Percentiles rank a stretch among this genome's conserved stretches.
Evolutionary conservation across 345 rosid species (phyloP).

Genomic region (Tarenaya hassleriana): DNA sequence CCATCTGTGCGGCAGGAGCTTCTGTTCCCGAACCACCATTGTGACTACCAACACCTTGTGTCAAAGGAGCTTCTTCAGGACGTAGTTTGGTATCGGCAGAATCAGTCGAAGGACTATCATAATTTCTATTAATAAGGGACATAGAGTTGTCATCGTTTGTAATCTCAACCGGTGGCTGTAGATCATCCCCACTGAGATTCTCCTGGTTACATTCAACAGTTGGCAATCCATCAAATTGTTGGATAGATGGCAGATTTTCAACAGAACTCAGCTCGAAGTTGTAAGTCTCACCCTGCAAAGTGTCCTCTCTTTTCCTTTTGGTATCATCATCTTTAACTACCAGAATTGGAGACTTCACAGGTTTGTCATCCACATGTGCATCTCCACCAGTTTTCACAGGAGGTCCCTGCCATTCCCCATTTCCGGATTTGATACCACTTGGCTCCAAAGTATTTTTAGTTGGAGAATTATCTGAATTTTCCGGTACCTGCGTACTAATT

Average conservation of each 20-base stretch:
- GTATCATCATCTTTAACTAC: too few relatives aligned
- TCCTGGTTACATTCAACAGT: conserved; percentile 8
- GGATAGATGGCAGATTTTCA: conserved; percentile 13
- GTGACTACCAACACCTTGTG: conserved; percentile 15
- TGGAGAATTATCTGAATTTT: conserved; percentile 14
- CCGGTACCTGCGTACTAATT: conserved; percentile 10
- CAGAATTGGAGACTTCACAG: too few relatives aligned
- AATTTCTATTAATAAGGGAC: conserved; percentile 20
- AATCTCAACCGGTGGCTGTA: conserved; percentile 9
- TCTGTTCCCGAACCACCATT: conserved; percentile 10
- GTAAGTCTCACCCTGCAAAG: not conserved
- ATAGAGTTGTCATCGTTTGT: conserved; percentile 16
- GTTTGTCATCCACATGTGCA: too few relatives aligned
- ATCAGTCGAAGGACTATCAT: conserved; percentile 18
- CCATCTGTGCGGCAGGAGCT: conserved; percentile 23
- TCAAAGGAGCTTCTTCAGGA: conserved; percentile 20
- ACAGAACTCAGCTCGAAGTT: conserved; percentile 9
- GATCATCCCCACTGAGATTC: conserved; percentile 6
- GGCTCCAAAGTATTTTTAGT: conserved; percentile 14
- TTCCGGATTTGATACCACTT: conserved; percentile 15
- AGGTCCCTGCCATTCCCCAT: conserved; percentile 1
- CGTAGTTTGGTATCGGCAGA: conserved; percentile 17
- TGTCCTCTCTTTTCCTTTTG: too few relatives aligned
- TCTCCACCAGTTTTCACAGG: conserved; percentile 8
- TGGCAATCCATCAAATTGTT: conserved; percentile 11